phyloP scores from a whole-genome alignment of 768 basidiomycete genomes.

The Lentinus tigrinus region DNA sequence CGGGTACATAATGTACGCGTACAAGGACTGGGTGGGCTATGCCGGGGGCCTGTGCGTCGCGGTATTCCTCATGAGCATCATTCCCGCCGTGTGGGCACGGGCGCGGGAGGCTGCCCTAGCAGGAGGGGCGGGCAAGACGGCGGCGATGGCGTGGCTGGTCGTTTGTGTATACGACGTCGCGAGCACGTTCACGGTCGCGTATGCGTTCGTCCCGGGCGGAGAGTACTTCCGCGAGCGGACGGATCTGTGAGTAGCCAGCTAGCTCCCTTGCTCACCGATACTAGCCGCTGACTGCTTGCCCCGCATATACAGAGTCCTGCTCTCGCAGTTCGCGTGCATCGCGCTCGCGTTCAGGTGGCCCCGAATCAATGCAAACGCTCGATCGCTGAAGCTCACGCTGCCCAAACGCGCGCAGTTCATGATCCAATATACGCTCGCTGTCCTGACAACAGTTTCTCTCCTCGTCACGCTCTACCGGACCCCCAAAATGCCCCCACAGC shows the following conservation, averaged over 20 bases:
- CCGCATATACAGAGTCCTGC: constrained; percentile 43
- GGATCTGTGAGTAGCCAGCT: constrained; percentile 50
- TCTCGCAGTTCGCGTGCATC: constrained; percentile 51
- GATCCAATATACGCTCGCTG: constrained; percentile 19
- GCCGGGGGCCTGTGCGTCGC: constrained; percentile 61
- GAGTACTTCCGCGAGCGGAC: constrained; percentile 74
- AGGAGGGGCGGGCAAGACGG: constrained; percentile 41
- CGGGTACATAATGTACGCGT: constrained; percentile 55
- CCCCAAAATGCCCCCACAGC: constrained; percentile 47
- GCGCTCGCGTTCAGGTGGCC: constrained; percentile 48
- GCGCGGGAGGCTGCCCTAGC: constrained; percentile 35
- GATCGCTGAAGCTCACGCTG: not conserved
- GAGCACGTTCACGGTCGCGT: constrained; percentile 82
- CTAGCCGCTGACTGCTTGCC: not conserved
- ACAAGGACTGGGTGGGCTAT: constrained; percentile 70
- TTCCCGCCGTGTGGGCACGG: constrained; percentile 52
- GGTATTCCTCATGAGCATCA: constrained; percentile 61
- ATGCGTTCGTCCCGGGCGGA: constrained; percentile 87
- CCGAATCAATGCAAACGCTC: not conserved
- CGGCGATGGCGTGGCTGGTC: constrained; percentile 56
- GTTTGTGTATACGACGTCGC: constrained; percentile 65
- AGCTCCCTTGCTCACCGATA: not conserved
- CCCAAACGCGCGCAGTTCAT: constrained; percentile 6
- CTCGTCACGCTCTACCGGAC: constrained; percentile 49
- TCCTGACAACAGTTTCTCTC: constrained; percentile 38